Base-by-base conservation (phyloP, 2,329 filamentous ascomycete species). In the Thyridium curvatum region DNA sequence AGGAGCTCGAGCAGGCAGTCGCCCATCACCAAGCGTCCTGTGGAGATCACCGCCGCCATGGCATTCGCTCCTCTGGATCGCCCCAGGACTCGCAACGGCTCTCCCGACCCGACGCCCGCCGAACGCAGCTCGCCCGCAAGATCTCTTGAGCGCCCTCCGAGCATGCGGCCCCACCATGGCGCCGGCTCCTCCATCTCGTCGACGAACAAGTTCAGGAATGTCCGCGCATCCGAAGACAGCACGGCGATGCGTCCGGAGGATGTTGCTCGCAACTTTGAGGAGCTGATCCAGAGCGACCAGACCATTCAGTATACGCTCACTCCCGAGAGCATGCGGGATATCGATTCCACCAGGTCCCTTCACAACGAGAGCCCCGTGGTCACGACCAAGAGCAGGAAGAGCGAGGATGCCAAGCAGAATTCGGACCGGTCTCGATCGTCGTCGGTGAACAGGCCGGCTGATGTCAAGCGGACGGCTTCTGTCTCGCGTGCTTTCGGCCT, bases 301-400 rank as follows among this genome's bases (percentile, higher is more conserved):
- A 91, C 86, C 2, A 81, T 91, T 32, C 86, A 86, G 50, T 91
- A 84, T 56, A 91, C 86, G 2, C 68, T 91, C 18, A 93, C 86
- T 0, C 86, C 86, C 0, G 80, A 85, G 53, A 86, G 74, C 49
- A 86, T 91, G 75, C 81, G 84, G 44, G 76, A 86, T 47, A 80
- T 86, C 50, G 80, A 86, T 59, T 62, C 64, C 15, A 61, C 59
- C 17, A 59, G 62, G n/a, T 60, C 67, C 4, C 52, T 63, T 9
- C 59, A 63, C 10, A 56, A 52, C 12, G 54, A 52, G 29, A 69
- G 65, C 46, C 65, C 72, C 1, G 60, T 65, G 4, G 46, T 62
- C 6, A 51, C 64, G 8, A 59, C 65, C 32, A 66, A 62, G 42
- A 49, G 58, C 32, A 59, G 68, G 32, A 73, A 61, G 54, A 71